Percentiles rank a stretch among this genome's conserved stretches.
These are phyloP conservation scores for Barnettozyma wickerhamii DNA, from an alignment of 805 yeast genomes.

Conservation along the genomic window DNA sequence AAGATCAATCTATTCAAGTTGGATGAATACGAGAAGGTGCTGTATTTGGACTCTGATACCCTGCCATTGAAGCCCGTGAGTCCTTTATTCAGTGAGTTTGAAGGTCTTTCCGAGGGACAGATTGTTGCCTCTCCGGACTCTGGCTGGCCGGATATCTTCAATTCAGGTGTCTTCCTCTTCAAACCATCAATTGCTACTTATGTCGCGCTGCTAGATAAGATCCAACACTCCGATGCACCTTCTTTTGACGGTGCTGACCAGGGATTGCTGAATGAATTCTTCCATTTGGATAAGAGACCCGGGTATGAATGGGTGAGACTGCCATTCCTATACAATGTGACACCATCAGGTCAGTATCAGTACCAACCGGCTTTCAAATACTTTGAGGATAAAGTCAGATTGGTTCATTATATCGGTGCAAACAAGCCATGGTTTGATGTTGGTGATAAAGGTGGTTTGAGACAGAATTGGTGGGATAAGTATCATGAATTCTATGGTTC, in stretches of 20 bases:
- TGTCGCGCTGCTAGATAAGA: conserved; percentile 32
- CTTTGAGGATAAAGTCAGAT: conserved; percentile 40
- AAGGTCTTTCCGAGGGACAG: conserved; percentile 21
- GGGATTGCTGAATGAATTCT: conserved; percentile 73
- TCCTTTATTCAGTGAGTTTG: conserved; percentile 16
- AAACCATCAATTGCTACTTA: conserved; percentile 46
- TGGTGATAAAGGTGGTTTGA: conserved; percentile 14
- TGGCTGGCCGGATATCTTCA: conserved; percentile 89
- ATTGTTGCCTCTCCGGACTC: conserved; percentile 57
- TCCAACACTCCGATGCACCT: conserved; percentile 24
- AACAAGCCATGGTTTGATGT: conserved; percentile 49
- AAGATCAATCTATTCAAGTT: conserved; percentile 49
- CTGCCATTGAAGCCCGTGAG: conserved; percentile 37
- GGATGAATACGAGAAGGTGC: conserved; percentile 37
- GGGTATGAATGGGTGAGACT: conserved; percentile 54
- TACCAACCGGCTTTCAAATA: conserved; percentile 64
- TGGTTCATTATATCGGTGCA: conserved; percentile 66
- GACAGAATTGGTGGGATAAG: conserved; percentile 22
- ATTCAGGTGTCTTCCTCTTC: conserved; percentile 65
- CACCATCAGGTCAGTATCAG: conserved; percentile 64
- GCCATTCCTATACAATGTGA: conserved; percentile 83
- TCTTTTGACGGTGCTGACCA: conserved; percentile 89
- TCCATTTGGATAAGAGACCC: conserved; percentile 27
- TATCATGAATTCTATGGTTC: conserved; percentile 20
- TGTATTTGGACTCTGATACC: conserved; percentile 66